Evolutionary conservation across 2,329 filamentous ascomycete genomes (phyloP).

Genomic region (Rhexocercosporidium sp.): DNA sequence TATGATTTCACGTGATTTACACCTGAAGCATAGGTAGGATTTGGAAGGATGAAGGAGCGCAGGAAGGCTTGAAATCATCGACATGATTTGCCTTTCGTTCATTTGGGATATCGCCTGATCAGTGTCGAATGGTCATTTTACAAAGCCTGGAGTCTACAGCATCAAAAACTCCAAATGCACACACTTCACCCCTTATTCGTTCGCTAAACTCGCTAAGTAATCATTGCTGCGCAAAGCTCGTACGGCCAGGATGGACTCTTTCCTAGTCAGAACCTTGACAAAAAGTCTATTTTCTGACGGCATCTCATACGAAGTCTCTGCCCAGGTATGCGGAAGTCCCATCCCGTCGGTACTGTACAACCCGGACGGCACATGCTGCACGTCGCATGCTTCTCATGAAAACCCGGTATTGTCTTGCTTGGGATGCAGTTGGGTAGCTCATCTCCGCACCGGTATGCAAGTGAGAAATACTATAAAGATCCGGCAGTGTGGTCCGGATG

Average conservation of each 20-base stretch:
- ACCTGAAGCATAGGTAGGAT: not conserved
- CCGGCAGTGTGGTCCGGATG: not conserved
- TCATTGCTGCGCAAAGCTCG: constrained; percentile 5
- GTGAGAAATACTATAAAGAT: not conserved
- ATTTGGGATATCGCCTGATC: not conserved
- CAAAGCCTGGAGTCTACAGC: not conserved
- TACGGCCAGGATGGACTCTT: not conserved
- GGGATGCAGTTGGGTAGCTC: not conserved
- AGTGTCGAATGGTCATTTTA: not conserved
- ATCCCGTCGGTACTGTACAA: not conserved
- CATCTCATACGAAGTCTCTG: not conserved
- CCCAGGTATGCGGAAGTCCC: not conserved
- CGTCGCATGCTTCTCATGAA: not conserved
- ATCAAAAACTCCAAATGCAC: not conserved
- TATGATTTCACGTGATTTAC: not conserved
- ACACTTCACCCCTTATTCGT: not conserved
- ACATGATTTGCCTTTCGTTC: not conserved
- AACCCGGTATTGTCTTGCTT: too few relatives aligned
- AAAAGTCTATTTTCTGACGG: not conserved
- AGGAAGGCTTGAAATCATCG: constrained; percentile 2
- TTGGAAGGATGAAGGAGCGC: constrained; percentile 5
- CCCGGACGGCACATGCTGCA: not conserved
- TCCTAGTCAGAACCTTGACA: not conserved
- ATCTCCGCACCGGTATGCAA: not conserved
- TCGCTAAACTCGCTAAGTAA: not conserved